Base-by-base conservation (phyloP, 441 rosid genomes). In the Isatis lusitanica region DNA sequence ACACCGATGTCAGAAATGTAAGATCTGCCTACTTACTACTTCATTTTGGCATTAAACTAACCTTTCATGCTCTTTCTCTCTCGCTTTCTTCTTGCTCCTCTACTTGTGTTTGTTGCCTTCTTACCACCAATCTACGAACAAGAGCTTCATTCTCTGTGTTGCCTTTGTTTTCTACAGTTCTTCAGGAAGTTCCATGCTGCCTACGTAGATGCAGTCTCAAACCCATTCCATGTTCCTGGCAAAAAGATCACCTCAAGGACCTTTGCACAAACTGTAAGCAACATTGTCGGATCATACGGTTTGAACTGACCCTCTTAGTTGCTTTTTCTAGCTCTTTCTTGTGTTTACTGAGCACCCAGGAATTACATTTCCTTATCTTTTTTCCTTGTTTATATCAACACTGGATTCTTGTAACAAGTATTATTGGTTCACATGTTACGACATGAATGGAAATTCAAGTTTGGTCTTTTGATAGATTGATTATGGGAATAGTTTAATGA, bases 201-300 rank as follows among this genome's bases (percentile, higher is more conserved):
- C 9, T 94, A 92, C 38, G 93, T 87, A 56, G 98, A 92, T 77
- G 98, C 98, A 17, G 94, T 92, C 77, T 92, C 97, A 18, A 94
- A 94, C 78, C 99, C 98, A 2, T 94, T 90, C 68, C 97, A 93
- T 24, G 91, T 95, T 17, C 96, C 95, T 0, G 98, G 97, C 16
- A 94, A 92, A 82, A 94, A 86, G 89, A 92, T 90, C 30, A 94
- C 97, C 7, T 94, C 98, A 66, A 89, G 74, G 83, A 88, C 86
- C 51, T 93, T 90, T 67, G 89, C 95, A 9, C 91, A 81, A 58
- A 86, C 90, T 63, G 95, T 95, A 48, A 91, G 88, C 87, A 82
- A 81, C 77, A 87, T 95, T 2, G 96, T 93, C 74, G 83, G 92
- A 83, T 90, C 98, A 58, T 90, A 92, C 71, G 96, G 93, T 30